Evolutionary conservation across 108 stramenopile genomes (phyloP).

Genomic region (Skeletonema grethae): DNA sequence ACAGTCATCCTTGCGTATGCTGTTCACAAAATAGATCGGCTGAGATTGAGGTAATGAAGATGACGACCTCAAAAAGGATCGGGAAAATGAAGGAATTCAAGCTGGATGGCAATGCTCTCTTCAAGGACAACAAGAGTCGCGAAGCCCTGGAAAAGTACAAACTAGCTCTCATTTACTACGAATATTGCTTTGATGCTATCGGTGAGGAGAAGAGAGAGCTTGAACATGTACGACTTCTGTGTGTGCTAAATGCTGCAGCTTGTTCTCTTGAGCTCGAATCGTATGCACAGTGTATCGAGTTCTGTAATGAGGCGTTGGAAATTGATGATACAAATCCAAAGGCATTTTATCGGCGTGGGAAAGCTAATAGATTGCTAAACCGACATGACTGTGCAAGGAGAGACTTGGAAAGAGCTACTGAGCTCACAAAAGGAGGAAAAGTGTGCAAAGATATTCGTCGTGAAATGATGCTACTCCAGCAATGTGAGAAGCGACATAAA

Average conservation of each 20-base stretch:
- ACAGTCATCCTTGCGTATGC: conserved; percentile 2
- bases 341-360: conserved; percentile 19
- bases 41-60: conserved; percentile 19
- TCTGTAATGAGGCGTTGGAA: conserved; percentile 24
- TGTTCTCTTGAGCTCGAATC: conserved; percentile 13
- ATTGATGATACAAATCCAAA: conserved; percentile 7
- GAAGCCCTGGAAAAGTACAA: conserved; percentile 17
- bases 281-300: conserved; percentile 13
- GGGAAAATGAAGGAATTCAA: conserved; percentile 20
- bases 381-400: conserved; percentile 7
- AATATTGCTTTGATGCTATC: conserved; percentile 28
- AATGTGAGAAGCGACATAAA: not conserved
- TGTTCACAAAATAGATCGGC: conserved; percentile 22
- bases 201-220: not conserved
- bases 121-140: conserved; percentile 5
- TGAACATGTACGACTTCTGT: conserved; percentile 10
- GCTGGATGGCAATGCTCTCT: conserved; percentile 18
- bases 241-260: conserved; percentile 26
- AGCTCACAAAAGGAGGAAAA: not conserved
- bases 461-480: conserved; percentile 8
- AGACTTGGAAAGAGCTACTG: conserved; percentile 7
- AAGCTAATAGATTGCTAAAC: conserved; percentile 12
- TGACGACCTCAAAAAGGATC: conserved; percentile 17
- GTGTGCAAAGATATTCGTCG: not conserved
- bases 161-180: conserved; percentile 21